Evolutionary conservation across 2,329 filamentous ascomycete species (phyloP).

Genomic region (Exserohilum turcica): DNA sequence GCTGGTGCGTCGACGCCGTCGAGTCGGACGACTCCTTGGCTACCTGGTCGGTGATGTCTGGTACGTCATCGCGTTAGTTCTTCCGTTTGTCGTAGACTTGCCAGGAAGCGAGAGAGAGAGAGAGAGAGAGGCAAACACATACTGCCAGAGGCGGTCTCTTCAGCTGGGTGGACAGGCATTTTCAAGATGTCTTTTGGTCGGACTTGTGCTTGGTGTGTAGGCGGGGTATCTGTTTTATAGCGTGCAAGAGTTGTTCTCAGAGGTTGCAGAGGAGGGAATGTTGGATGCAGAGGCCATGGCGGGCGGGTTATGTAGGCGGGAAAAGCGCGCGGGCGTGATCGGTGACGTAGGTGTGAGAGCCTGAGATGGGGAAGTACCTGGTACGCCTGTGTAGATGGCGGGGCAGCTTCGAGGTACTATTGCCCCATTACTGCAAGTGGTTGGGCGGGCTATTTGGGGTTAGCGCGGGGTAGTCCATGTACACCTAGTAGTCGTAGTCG

Average conservation of each 20-base stretch:
- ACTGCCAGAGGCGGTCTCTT: constrained; percentile 50
- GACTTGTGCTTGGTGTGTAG: no score
- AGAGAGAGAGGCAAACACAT: constrained; percentile 19
- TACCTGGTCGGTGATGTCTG: constrained; percentile 53
- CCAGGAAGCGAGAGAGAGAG: not conserved
- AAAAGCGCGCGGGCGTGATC: constrained; percentile 19
- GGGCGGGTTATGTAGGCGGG: constrained; percentile 25
- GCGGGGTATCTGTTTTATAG: constrained; percentile 2
- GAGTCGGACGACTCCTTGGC: constrained; percentile 53
- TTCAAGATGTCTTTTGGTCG: constrained; percentile 21
- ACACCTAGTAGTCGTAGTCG: no score
- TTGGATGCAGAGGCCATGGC: constrained; percentile 8
- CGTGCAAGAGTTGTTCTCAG: constrained; percentile 1
- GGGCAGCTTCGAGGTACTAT: no score
- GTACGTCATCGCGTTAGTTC: not conserved
- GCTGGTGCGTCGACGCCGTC: constrained; percentile 44
- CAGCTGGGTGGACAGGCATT: constrained; percentile 52
- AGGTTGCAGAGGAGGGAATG: constrained; percentile 18
- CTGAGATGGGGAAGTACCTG: not conserved
- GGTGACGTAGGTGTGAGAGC: constrained; percentile 29
- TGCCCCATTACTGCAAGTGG: no score
- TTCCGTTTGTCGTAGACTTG: no score
- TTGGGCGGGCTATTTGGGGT: not conserved
- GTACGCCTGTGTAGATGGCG: no score
- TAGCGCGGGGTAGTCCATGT: constrained; percentile 8